Evolutionary conservation across 2,329 filamentous ascomycete species (phyloP), one percentile per base, ranked within the genome.

Genomic region (Colletotrichum falcatum): DNA sequence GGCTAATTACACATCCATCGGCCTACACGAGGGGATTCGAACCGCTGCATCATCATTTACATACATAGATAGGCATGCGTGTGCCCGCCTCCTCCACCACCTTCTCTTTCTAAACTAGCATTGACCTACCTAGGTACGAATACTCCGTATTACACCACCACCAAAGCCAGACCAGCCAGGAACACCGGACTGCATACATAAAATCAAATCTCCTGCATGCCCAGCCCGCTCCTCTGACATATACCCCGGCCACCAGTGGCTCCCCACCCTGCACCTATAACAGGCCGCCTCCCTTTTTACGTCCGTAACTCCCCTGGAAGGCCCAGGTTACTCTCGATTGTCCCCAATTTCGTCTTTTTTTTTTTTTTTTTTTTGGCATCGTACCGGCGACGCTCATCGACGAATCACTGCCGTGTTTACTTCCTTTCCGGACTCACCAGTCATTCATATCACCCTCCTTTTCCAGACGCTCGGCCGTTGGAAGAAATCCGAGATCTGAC

Each of bases 211-310:
- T 66, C 67, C 64, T 70, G 67, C 67, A 70, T 70, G 51, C 62
- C 37, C 67, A 53, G 58, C 67, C 67, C 64, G 51, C 58, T 67
- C 51, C 35, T 67, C 56, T 54, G 35, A 46, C 65, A 58, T 42
- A 58, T 63, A 53, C 48, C 65, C 68, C 59, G 53, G 23, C 64
- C 53, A 48, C 46, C 58, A 56, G 28, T 51, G 26, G 56, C 49
- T 55, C 48, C 35, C 55, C 37, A 44, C 37, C 42, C 59, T 62
- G 68, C 51, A 71, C 16, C 53, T 60, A 60, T 42, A 64, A 44
- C 65, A 69, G 60, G n/a, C 65, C 65, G 61, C 54, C 37, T 60
- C 61, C 66, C 58, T 66, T 70, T 66, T 71, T 72, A 72, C 66
- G 70, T 66, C 70, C 70, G 70, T 72, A 72, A 72, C 66, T 54